Conservation (phyloP, 441 rosid genomes). For the Erodium moschatum region DNA sequence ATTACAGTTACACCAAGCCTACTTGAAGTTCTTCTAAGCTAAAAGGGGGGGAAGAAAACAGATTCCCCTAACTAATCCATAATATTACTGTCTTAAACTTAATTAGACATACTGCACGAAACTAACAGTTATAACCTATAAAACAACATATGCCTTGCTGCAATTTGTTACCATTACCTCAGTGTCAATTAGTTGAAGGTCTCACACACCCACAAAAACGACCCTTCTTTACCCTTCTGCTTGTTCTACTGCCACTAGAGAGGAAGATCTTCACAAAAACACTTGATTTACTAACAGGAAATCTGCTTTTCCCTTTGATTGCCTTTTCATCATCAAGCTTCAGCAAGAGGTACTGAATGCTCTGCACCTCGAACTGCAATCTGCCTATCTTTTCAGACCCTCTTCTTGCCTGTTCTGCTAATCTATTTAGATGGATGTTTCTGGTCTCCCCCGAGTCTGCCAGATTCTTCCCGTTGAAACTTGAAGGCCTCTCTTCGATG, state of each 20-base stretch:
- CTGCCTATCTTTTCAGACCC: slow-evolving; percentile 68
- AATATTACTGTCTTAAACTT: slow-evolving; percentile 12
- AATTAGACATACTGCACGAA: slow-evolving; percentile 9
- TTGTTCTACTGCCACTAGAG: slow-evolving; percentile 43
- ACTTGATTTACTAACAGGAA: slow-evolving; percentile 50
- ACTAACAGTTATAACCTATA: slow-evolving; percentile 11
- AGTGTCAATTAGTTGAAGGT: slow-evolving; percentile 33
- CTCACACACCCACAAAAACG: slow-evolving; percentile 68
- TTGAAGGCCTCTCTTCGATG: slow-evolving; percentile 34
- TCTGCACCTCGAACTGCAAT: slow-evolving; percentile 68
- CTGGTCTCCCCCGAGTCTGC: slow-evolving; percentile 28
- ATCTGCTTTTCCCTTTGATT: slow-evolving; percentile 34
- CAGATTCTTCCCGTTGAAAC: slow-evolving; percentile 21
- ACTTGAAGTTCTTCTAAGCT: not conserved
- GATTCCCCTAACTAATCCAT: slow-evolving; percentile 20
- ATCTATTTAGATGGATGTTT: slow-evolving; percentile 32
- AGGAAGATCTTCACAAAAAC: slow-evolving; percentile 62
- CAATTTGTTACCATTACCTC: slow-evolving; percentile 16
- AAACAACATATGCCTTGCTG: slow-evolving; percentile 6
- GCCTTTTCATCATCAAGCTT: slow-evolving; percentile 71
- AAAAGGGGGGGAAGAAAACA: not conserved
- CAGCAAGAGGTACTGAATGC: slow-evolving; percentile 45
- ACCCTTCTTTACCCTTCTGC: slow-evolving; percentile 42
- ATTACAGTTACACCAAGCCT: slow-evolving; percentile 13
- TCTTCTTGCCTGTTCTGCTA: slow-evolving; percentile 46